Conservation (phyloP, 768 basidiomycete species). For the Obba rivulosa region DNA sequence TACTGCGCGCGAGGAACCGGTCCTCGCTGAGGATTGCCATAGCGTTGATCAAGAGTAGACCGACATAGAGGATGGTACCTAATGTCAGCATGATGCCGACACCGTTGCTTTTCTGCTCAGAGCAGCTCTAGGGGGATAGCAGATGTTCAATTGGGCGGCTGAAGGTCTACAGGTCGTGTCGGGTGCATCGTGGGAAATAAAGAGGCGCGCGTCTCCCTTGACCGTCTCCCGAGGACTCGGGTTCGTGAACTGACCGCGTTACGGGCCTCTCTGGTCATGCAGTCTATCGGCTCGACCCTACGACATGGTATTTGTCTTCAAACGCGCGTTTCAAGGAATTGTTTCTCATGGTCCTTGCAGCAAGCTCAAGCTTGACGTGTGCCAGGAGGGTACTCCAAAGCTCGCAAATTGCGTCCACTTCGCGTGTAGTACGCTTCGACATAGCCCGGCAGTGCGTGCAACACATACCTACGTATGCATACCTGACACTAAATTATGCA, state of each 20-base stretch:
- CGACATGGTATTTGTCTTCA: constrained; percentile 8
- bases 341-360: not conserved
- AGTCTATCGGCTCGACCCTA: constrained; percentile 12
- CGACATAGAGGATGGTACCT: constrained; percentile 78
- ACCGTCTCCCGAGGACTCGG: not conserved
- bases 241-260: not conserved
- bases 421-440: constrained; percentile 26
- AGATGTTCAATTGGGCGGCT: too few species aligned
- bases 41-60: constrained; percentile 87
- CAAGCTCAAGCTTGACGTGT: not conserved
- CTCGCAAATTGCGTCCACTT: constrained; percentile 11
- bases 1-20: constrained; percentile 89
- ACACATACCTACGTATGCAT: not conserved
- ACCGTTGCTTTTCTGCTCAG: too few species aligned
- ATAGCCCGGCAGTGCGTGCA: constrained; percentile 41
- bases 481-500: constrained; percentile 26
- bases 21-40: constrained; percentile 96
- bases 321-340: not conserved
- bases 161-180: not conserved
- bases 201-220: not conserved
- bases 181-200: not conserved
- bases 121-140: too few species aligned
- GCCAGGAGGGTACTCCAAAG: constrained; percentile 1
- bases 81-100: constrained; percentile 44
- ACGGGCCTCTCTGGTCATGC: constrained; percentile 9